Evolutionary conservation across 2,329 filamentous ascomycete genomes (phyloP), one percentile per base, ranked within the genome.

Genomic region (Aspergillus calidoustus): DNA sequence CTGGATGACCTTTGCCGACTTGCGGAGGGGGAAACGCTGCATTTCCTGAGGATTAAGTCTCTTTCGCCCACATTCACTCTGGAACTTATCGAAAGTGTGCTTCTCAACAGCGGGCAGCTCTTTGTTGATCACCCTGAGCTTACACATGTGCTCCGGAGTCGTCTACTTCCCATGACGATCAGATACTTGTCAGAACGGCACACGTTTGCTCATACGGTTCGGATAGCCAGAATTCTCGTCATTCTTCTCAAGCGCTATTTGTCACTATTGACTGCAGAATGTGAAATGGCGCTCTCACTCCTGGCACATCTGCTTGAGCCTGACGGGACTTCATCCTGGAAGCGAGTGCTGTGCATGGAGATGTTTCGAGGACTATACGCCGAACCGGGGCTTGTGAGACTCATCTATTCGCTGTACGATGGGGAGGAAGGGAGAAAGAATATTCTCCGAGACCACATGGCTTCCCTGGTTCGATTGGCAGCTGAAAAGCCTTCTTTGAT

Each of bases 401-500:
- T 89, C 43, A 91, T 97, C 2, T 98, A 92, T 72, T 83, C 87
- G 7, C 82, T 91, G 17, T 98, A 92, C 68, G 94, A 99, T 72
- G 85, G 86, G 15, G 81, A 86, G 54, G 83, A 91, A 48, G 89
- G 86, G 3, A 87, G 90, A 69, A 94, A 89, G 69, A 83, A 89
- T 54, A 87, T 98, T 22, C 80, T 99, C 23, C 90, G 91, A 69
- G 90, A 93, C 60, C 83, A 97, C 63, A 90, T 95, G 64, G 91
- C 92, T 9, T 89, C 91, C 0, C 93, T 99, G 72, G 95, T 98
- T n/a, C 88, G 93, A 15, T 81, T 98, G 8, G 94, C 94, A 58
- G 93, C 93, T 0, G 95, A 99, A 73, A 97, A 93, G 71, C 95
- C 95, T 1, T 82, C 86, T 0, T 83, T 96, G 28, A 98, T 99